Base-by-base conservation (phyloP, 2,329 filamentous ascomycete genomes). In the Hypoxylon sp. region DNA sequence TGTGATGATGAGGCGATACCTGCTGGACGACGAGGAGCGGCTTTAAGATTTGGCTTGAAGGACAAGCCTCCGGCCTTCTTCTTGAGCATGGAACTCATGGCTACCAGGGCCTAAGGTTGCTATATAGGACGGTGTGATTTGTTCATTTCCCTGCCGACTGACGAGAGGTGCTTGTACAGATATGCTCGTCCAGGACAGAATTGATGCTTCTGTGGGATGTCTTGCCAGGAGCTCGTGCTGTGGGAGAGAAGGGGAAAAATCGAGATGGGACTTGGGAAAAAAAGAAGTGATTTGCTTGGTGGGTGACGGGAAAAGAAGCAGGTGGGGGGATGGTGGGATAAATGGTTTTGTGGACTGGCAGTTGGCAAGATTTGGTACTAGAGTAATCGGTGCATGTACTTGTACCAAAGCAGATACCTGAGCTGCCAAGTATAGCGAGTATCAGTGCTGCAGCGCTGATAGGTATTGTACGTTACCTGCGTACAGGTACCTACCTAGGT, bases 21-120 rank as follows among this genome's bases (percentile, higher is more conserved):
- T 60, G 80, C 77, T 56, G 82, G 79, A 69, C 87, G 83, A 63
- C 80, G 78, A 27, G 76, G 72, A 63, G 84, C 58, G 13, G 45
- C 83, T 77, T 89, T 91, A 40, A 88, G 88, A 76, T 89, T 91
- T 41, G 88, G 88, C 72, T 89, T 89, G 77, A 92, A 91, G 76
- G 80, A 80, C 55, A 81, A 77, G 66, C 81, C 80, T 69, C 79
- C 81, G 66, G 81, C 79, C 75, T 90, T 89, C 77, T 90, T 90
- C 74, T 33, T 33, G 31, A 88, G 81, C 77, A 88, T 88, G 58
- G 81, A 83, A 76, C 83, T 86, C 79, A 89, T 88, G 55, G 55
- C 48, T 58, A 42, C 58, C 29, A 18, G 57, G 37, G 50, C 52
- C 58, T 54, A 45, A 26, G 42, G 38, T 56, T 53, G 41, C 53